Conservation (phyloP, 139 green algal genomes). For the Picochlorum sp. region DNA sequence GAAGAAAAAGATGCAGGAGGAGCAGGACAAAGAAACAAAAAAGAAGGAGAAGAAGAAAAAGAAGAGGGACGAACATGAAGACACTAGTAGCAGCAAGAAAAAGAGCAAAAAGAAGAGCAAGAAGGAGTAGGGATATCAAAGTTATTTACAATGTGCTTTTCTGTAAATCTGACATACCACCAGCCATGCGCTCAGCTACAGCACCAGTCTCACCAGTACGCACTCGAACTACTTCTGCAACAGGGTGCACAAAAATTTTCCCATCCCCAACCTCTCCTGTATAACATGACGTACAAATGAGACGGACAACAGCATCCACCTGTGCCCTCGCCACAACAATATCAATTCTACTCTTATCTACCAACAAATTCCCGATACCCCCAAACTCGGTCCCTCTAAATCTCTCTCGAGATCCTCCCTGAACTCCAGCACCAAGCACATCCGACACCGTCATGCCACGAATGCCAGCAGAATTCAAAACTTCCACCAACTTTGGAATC, state of each 20-base stretch:
- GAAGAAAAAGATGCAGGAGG: not conserved
- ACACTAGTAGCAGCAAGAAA: conserved; percentile 2
- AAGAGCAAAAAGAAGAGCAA: conserved; percentile 15
- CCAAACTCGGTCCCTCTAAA: conserved; percentile 74
- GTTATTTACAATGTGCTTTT: not conserved
- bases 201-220: conserved; percentile 68
- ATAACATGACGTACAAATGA: conserved; percentile 48
- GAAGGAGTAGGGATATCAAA: not conserved
- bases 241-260: conserved; percentile 81
- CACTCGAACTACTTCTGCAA: conserved; percentile 74
- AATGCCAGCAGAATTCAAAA: conserved; percentile 58
- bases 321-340: conserved; percentile 56
- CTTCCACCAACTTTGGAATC: conserved; percentile 48
- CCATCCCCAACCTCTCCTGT: conserved; percentile 85
- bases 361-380: conserved; percentile 26
- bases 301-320: conserved; percentile 59
- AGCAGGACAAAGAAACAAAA: not conserved
- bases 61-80: not conserved
- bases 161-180: conserved; percentile 51
- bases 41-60: not conserved
- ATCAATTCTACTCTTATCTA: conserved; percentile 72
- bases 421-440: conserved; percentile 66
- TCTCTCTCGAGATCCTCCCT: conserved; percentile 65
- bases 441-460: conserved; percentile 63
- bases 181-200: conserved; percentile 65